A percentile compares a stretch with the other conserved stretches of the same genome.
These are phyloP conservation scores for Lachnellula hyalina DNA, from an alignment of 2,329 filamentous ascomycete genomes.

Conservation along the genomic window DNA sequence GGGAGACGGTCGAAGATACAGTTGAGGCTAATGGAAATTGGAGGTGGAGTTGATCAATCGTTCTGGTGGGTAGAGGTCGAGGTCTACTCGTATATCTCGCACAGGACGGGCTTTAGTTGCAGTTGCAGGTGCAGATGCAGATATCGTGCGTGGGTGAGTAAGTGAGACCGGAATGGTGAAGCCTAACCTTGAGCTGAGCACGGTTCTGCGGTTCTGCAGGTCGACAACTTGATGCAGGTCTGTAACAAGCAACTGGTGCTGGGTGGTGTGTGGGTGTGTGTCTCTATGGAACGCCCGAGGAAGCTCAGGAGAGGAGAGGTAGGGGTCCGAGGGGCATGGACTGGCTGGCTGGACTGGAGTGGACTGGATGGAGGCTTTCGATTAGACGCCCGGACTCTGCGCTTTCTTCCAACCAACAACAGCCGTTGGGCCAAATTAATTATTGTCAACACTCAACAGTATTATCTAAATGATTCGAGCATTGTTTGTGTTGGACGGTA, in stretches of 20 bases:
- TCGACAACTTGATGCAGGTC: slow-evolving; percentile 35
- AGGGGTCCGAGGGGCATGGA: neutral
- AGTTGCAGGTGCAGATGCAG: slow-evolving; percentile 1
- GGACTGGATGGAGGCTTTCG: neutral
- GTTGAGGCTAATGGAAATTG: neutral
- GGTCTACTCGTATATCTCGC: neutral
- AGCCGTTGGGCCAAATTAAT: neutral
- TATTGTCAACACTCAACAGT: too few species aligned
- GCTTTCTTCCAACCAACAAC: neutral
- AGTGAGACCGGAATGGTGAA: neutral
- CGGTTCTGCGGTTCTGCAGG: slow-evolving; percentile 15
- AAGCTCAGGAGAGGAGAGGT: slow-evolving; percentile 23
- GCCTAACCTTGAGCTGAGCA: slow-evolving; percentile 4
- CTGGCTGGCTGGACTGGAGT: too few species aligned
- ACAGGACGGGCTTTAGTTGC: neutral
- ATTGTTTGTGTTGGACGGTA: too few species aligned
- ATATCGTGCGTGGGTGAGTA: slow-evolving; percentile 1
- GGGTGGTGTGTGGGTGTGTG: neutral
- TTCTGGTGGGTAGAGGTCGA: neutral
- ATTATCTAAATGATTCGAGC: too few species aligned
- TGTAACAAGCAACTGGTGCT: slow-evolving; percentile 27
- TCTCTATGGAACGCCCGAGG: slow-evolving; percentile 29
- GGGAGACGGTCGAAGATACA: neutral
- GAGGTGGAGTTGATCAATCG: neutral
- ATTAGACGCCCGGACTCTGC: neutral